Base-by-base conservation (phyloP, 345 rosid species). In the Ailanthus altissimus region DNA sequence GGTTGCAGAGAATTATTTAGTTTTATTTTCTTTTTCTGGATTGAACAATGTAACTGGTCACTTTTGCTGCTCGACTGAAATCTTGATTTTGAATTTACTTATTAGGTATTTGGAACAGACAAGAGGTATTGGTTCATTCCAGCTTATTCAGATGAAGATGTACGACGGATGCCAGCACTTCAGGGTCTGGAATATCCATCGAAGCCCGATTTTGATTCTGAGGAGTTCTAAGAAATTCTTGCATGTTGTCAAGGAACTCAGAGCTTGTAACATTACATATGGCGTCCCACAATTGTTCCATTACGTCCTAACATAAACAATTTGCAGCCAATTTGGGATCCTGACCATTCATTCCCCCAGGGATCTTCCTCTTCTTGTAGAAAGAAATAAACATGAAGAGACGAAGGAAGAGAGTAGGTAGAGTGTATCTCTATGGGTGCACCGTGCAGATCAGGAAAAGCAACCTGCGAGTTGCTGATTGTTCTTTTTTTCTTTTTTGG, bases 101-200 rank as follows among this genome's bases (percentile, higher is more conserved):
- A 43, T 73, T 81, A 93, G 99, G 99, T 92, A n/a, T 91, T 92
- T 85, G 99, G 99, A 56, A 86, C 85, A 78, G 98, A 92, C 81
- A 89, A 85, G 75, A 79, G 88, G 53, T 88, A 91, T 75, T 93
- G 98, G 97, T 86, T 93, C 67, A 74, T 96, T 43, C 99, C 99
- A 2, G 82, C 89, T 18, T 93, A 96, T 75, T 90, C 96, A 7
- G 98, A 93, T 4, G 98, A 96, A 74, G 99, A 96, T 81, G 36
- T 91, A 76, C 81, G 95, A 32, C 80, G 92, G 75, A 96, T 96
- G 85, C 97, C 97, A 5, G 90, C 90, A 36, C 97, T 96, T 80
- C 97, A 93, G 77, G 97, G 99, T 72, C 93, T 96, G 18, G 97
- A 92, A 75, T 96, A 90, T 76, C 98, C 98, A 62, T 91, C 92